Evolutionary conservation across 495 filamentous ascomycete species (phyloP), one percentile per base, ranked within the genome.

Genomic region (Neurospora tetrasperma): DNA sequence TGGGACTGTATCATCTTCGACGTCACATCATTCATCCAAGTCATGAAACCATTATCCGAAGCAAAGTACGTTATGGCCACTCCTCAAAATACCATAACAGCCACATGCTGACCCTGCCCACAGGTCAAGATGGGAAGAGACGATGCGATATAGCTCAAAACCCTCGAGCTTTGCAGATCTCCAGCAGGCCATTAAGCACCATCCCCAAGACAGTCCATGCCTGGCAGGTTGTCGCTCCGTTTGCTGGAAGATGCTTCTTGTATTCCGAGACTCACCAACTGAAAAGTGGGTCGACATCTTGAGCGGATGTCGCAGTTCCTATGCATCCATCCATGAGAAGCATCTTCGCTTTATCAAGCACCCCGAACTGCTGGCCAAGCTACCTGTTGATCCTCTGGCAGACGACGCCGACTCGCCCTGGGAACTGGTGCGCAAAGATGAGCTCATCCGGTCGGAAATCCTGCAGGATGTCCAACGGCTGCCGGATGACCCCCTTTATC

Each of bases 381-480:
- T 82, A 12, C 75, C 87, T 18, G 81, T 90, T 18, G 96, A 99
- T 81, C 96, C 96, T 4, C 84, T 99, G 73, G 90, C 92, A 72
- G 95, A 97, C 74, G 93, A 93, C 81, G 87, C 91, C 69, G 86
- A 93, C 81, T 97, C 95, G 72, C 96, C 95, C 16, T 98, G 95
- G 94, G 88, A 91, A 79, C 88, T 89, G 18, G 84, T 95, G 59
- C 92, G 93, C 68, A 87, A 89, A 70, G 96, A 98, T 80, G 93
- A 98, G 80, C 85, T 89, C 46, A 85, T 96, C 10, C 89, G 95
- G 74, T 88, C 88, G 54, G 96, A 99, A 77, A 98, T 99, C 41
- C 85, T 90, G n/a, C 96, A 98, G 81, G 96, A 99, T 84, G 93
- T 99, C 44, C 92, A 94, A 72, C 86, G 96, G 73, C 89, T 99